Conservation (phyloP, 306 rosid genomes). For the Pterocarpus santalinus region DNA sequence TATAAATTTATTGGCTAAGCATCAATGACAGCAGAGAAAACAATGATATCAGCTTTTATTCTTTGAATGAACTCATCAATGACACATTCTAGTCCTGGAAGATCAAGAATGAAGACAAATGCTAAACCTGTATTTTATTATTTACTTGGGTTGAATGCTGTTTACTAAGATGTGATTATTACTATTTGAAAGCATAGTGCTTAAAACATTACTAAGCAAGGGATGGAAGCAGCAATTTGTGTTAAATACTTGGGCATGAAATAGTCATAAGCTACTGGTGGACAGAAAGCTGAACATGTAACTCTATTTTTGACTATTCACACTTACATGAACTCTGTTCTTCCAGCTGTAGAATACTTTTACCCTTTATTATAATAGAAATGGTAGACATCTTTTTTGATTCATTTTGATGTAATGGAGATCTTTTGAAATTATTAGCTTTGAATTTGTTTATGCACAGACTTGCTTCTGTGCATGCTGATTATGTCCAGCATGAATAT, state of each 20-base stretch:
- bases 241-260: not conserved
- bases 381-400: not conserved
- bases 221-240: not conserved
- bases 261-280: not conserved
- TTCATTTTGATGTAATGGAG: not conserved
- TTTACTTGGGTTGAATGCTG: conserved; percentile 29
- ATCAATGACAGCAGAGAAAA: conserved; percentile 13
- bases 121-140: not conserved
- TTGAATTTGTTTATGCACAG: too few relatives aligned
- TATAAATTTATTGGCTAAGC: conserved; percentile 5
- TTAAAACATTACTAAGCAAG: conserved; percentile 9
- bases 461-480: too few relatives aligned
- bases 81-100: not conserved
- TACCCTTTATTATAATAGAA: not conserved
- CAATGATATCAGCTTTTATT: not conserved
- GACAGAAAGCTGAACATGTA: conserved; percentile 9
- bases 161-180: conserved; percentile 3
- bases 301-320: conserved; percentile 5
- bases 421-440: not conserved
- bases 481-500: conserved; percentile 7
- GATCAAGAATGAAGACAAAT: not conserved
- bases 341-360: not conserved
- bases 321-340: not conserved
- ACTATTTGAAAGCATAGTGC: not conserved
- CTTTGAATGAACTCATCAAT: conserved; percentile 11